A percentile compares a stretch with the other conserved stretches of the same genome.
These are phyloP conservation scores for Prunus mume DNA, from an alignment of 306 rosid genomes.

Conservation along the genomic window DNA sequence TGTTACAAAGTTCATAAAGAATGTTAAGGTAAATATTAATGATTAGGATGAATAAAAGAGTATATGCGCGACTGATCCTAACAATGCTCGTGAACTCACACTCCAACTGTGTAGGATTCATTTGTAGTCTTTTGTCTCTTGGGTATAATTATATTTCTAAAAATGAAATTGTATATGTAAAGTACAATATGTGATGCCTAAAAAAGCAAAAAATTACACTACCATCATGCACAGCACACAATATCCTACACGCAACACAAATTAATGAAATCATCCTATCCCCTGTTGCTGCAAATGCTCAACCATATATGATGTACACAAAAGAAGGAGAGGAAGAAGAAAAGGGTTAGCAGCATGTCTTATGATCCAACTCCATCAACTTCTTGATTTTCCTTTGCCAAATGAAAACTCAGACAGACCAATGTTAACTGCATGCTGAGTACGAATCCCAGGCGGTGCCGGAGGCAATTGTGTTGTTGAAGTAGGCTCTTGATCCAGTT, in stretches of 20 bases:
- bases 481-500: conserved; percentile 23
- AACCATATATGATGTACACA: background rate
- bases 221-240: background rate
- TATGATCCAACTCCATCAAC: background rate
- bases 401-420: conserved; percentile 41
- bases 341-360: background rate
- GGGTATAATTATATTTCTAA: too few relatives aligned
- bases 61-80: background rate
- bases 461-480: conserved; percentile 27
- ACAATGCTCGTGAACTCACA: background rate
- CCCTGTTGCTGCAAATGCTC: background rate
- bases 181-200: background rate
- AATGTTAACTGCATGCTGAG: conserved; percentile 36
- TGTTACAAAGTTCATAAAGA: too few relatives aligned
- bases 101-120: background rate
- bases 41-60: accelerated
- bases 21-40: background rate
- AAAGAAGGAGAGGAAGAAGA: background rate
- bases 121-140: too few relatives aligned
- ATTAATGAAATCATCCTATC: background rate
- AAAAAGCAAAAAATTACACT: background rate
- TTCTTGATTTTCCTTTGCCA: conserved; percentile 14
- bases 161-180: background rate
- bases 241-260: background rate
- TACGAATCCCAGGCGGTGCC: background rate